phyloP scores from a whole-genome alignment of 2,329 filamentous ascomycete genomes.

The Drechslerella stenobrocha region DNA sequence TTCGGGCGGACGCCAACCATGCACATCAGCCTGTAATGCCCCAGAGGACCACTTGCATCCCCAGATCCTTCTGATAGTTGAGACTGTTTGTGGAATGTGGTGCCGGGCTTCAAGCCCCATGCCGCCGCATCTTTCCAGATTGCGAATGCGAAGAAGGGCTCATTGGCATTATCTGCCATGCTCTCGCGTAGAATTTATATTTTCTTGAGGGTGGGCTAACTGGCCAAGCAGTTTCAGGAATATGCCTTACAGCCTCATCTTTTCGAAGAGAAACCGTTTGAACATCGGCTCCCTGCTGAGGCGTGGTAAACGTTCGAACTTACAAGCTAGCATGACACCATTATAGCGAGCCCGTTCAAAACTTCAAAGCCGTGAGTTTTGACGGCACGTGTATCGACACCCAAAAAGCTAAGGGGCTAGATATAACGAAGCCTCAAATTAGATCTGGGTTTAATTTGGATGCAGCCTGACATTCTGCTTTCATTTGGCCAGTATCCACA shows the following conservation, averaged over 20 bases:
- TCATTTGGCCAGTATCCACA: background rate
- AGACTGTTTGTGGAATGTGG: slow-evolving; percentile 25
- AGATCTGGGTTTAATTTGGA: background rate
- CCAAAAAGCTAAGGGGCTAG: background rate
- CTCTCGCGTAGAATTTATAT: slow-evolving; percentile 9
- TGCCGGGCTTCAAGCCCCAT: slow-evolving; percentile 27
- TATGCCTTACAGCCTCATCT: background rate
- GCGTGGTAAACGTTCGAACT: background rate
- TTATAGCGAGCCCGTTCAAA: no score
- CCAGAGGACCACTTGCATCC: slow-evolving; percentile 23
- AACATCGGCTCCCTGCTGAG: background rate
- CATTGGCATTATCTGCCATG: slow-evolving; percentile 4
- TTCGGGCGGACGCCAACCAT: slow-evolving; percentile 16
- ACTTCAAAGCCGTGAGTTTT: no score
- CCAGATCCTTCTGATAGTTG: slow-evolving; percentile 30
- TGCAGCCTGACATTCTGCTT: background rate
- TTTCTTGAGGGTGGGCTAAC: background rate
- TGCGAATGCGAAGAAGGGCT: slow-evolving; percentile 6
- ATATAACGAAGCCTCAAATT: background rate
- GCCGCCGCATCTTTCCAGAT: slow-evolving; percentile 41
- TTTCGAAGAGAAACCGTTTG: slow-evolving; percentile 2
- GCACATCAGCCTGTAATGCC: slow-evolving; percentile 11
- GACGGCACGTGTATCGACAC: background rate
- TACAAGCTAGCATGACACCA: background rate
- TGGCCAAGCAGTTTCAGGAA: slow-evolving; percentile 10